phyloP scores from a whole-genome alignment of 2,329 filamentous ascomycete species.

The Colletotrichum cordylinicola region DNA sequence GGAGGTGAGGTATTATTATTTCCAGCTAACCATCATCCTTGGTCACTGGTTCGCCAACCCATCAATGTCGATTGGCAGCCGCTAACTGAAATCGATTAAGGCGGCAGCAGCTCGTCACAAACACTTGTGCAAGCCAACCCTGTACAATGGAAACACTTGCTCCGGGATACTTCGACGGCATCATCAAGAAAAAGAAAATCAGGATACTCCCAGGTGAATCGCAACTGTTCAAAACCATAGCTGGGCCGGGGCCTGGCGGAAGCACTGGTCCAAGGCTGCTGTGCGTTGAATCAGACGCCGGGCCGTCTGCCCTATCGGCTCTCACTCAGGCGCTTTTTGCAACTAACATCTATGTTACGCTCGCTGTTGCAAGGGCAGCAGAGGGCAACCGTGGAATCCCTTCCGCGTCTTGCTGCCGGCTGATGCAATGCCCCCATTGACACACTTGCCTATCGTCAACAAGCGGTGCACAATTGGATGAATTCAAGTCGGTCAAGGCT shows the following conservation, averaged over 20 bases:
- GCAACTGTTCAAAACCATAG: background rate
- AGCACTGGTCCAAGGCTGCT: background rate
- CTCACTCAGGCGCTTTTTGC: background rate
- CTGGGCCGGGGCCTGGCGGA: background rate
- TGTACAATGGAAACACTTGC: background rate
- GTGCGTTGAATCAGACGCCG: background rate
- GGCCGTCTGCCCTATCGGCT: background rate
- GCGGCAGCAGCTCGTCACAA: background rate
- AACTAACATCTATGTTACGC: background rate
- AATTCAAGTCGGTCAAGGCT: background rate
- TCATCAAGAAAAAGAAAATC: background rate
- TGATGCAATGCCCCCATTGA: background rate
- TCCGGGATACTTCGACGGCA: background rate
- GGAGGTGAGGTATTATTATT: background rate
- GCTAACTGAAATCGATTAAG: background rate
- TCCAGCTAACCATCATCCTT: background rate
- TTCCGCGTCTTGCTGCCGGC: background rate
- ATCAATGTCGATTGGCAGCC: background rate
- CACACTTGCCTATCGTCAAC: background rate
- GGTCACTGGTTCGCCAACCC: background rate
- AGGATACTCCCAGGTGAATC: background rate
- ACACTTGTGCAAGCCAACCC: background rate
- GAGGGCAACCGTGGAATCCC: background rate
- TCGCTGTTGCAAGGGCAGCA: background rate
- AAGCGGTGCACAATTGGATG: background rate